Base-by-base conservation (phyloP, 2,329 filamentous ascomycete species). In the Scopulariopsis brevicaulis region DNA sequence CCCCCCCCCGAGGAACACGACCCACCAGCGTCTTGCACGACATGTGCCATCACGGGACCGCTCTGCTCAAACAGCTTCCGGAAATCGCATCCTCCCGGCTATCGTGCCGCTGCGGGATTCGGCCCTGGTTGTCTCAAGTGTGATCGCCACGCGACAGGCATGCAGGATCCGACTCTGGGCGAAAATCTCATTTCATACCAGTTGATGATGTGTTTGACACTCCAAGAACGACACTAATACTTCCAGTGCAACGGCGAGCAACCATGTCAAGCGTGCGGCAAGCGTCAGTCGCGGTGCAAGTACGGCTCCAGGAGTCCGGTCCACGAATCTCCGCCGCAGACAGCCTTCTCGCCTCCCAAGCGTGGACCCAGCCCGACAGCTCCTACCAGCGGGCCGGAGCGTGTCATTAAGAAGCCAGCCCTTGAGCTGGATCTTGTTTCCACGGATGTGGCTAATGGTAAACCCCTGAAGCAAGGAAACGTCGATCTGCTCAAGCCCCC, bases 191-290 rank as follows among this genome's bases (percentile, higher is more conserved):
- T 18, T 40, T 6, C 34, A 4, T 40, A 4, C 28, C 8, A 32
- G 28, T 32, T 8, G 28, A 32, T 32, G 28, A 32, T 32, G 28
- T 32, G 28, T 32, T 32, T 4, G 28, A 4, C 4, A 32, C 28
- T 32, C n/a, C 6, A 50, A 50, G 46, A 50, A 11, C n/a, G 18
- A 20, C 43, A 22, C 48, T 59, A 40, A 54, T 24, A 3, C 22
- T 32, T 35, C 24, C 35, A 85, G 82, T 85, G 82, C 68, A 81
- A 85, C 68, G 82, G 81, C 28, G 65, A 74, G 53, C 74, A 72
- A 56, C 82, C 81, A 43, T 86, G 83, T 68, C 76, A 75, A 59
- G 80, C 78, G 25, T 86, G 83, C 68, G 70, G 73, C 52, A 84
- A 81, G 69, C 77, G 80, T 66, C 70, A 65, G 22, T 66, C 77